Percentiles rank a stretch among this genome's conserved stretches.
Conservation (phyloP, 2,329 filamentous ascomycete species). For the Coleophoma crateriformis region DNA sequence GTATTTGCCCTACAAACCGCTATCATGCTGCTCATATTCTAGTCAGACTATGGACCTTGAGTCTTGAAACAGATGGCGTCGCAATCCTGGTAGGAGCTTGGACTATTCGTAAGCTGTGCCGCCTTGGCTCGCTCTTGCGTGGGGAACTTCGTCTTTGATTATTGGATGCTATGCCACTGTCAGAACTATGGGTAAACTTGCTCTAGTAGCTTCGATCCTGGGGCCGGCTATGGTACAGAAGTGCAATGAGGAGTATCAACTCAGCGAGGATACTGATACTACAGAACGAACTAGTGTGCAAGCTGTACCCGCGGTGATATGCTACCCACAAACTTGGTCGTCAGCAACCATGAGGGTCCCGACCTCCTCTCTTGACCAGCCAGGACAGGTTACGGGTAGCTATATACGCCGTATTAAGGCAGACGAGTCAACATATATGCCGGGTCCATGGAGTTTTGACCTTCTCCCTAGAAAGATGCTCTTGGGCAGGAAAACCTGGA, state of each 20-base stretch:
- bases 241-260: neutral
- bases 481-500: constrained; percentile 2
- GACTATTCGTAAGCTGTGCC: constrained; percentile 47
- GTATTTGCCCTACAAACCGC: too few relatives aligned
- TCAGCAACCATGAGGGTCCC: neutral
- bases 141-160: constrained; percentile 59
- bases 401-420: constrained; percentile 7
- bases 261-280: neutral
- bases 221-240: neutral
- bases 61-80: too few relatives aligned
- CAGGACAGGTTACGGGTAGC: constrained; percentile 2
- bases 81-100: too few relatives aligned
- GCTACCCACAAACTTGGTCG: too few relatives aligned
- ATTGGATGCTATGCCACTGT: too few relatives aligned
- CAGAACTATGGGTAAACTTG: constrained; percentile 56
- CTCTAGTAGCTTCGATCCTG: constrained; percentile 47
- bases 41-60: too few relatives aligned
- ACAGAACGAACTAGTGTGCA: neutral
- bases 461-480: neutral
- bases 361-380: neutral
- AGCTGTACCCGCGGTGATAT: too few relatives aligned
- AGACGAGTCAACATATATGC: neutral
- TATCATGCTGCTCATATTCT: too few relatives aligned
- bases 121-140: constrained; percentile 59
- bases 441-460: constrained; percentile 5